phyloP scores from a whole-genome alignment of 192 early-diverging fungal genomes.

The Rhizophagus sp. region DNA sequence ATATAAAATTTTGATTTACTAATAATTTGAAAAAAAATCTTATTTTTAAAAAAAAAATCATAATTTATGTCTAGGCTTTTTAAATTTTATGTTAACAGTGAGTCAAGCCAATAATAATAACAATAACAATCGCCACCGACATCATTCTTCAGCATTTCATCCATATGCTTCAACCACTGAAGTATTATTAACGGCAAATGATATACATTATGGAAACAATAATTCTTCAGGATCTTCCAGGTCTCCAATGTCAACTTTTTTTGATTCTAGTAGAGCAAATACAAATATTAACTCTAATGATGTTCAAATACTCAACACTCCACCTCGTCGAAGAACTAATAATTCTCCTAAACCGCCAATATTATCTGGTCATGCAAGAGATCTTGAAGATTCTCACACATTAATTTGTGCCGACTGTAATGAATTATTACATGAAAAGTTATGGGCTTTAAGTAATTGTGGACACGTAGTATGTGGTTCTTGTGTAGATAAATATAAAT shows the following conservation, averaged over 20 bases:
- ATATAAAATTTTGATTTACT: neutral
- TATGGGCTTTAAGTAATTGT: conserved; percentile 12
- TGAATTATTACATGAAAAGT: neutral
- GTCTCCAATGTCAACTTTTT: neutral
- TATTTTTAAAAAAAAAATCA: neutral
- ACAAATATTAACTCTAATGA: neutral
- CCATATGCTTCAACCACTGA: neutral
- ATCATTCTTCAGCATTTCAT: neutral
- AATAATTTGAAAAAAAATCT: too few relatives aligned
- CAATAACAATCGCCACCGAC: neutral
- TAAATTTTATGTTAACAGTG: neutral
- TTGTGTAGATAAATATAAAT: conserved; percentile 1
- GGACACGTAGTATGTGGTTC: conserved; percentile 10
- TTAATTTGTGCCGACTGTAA: conserved; percentile 7
- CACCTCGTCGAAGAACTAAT: neutral
- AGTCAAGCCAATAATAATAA: neutral
- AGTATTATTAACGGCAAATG: neutral
- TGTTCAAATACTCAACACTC: neutral
- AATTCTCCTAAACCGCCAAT: neutral
- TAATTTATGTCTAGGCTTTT: neutral
- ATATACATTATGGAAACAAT: neutral
- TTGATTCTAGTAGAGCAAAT: neutral
- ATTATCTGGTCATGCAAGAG: neutral
- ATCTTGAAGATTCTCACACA: neutral
- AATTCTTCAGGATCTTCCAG: conserved; percentile 10